Conservation (phyloP, 108 stramenopile genomes). For the Pseudonitzschia pungens region DNA sequence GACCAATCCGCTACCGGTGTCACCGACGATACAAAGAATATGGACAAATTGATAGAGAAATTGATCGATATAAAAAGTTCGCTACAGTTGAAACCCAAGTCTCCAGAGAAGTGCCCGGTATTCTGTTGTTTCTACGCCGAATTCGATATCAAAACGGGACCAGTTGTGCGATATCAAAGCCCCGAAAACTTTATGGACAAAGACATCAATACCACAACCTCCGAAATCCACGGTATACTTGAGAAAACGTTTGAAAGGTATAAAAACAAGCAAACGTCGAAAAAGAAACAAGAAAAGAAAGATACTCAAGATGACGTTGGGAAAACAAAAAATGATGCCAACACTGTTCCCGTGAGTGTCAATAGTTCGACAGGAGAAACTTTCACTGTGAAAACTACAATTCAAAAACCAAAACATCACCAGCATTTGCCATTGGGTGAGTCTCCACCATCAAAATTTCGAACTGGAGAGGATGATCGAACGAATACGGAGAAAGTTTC, state of each 20-base stretch:
- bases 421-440: background rate
- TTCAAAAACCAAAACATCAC: constrained; percentile 3
- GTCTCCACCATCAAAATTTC: background rate
- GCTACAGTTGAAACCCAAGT: constrained; percentile 28
- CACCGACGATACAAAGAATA: background rate
- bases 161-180: constrained; percentile 63
- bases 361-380: background rate
- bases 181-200: constrained; percentile 74
- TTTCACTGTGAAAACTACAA: background rate
- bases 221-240: constrained; percentile 60
- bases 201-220: constrained; percentile 49
- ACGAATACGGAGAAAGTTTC: background rate
- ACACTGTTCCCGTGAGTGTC: too few relatives aligned
- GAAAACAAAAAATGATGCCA: too few relatives aligned
- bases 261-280: background rate
- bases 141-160: constrained; percentile 83
- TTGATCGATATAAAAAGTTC: constrained; percentile 3
- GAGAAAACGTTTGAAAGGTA: constrained; percentile 49
- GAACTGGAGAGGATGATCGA: background rate
- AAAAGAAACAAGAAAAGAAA: background rate
- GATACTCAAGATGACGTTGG: background rate
- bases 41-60: constrained; percentile 4
- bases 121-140: constrained; percentile 86
- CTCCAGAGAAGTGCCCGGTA: constrained; percentile 63
- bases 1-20: background rate